Evolutionary conservation across 495 filamentous ascomycete genomes (phyloP).

Genomic region (Aspergillus ostianus): DNA sequence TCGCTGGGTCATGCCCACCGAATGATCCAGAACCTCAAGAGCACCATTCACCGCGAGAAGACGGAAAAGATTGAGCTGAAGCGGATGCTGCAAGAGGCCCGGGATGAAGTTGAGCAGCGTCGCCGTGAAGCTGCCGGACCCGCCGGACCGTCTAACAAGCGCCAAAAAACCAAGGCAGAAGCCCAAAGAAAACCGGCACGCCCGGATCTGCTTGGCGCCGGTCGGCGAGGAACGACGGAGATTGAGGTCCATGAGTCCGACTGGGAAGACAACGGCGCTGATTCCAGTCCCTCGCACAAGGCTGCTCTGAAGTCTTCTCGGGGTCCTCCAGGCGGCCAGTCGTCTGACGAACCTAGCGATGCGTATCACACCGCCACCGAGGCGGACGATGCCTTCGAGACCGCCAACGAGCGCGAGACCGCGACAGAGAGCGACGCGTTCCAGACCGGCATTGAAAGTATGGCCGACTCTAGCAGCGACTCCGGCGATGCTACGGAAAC

Average conservation of each 20-base stretch:
- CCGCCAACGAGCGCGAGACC: slow-evolving; percentile 73
- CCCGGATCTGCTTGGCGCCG: slow-evolving; percentile 71
- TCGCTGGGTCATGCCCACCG: slow-evolving; percentile 91
- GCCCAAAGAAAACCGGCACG: slow-evolving; percentile 72
- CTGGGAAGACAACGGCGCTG: slow-evolving; percentile 80
- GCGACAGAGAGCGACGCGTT: slow-evolving; percentile 86
- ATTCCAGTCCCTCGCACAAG: slow-evolving; percentile 48
- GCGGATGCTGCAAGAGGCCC: slow-evolving; percentile 91
- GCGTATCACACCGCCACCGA: slow-evolving; percentile 86
- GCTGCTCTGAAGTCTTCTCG: slow-evolving; percentile 20
- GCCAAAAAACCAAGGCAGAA: slow-evolving; percentile 67
- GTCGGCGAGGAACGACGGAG: slow-evolving; percentile 73
- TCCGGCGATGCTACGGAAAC: slow-evolving; percentile 82
- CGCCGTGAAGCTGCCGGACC: slow-evolving; percentile 57
- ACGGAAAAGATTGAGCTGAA: slow-evolving; percentile 95
- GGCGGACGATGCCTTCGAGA: slow-evolving; percentile 80
- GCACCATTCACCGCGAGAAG: slow-evolving; percentile 94
- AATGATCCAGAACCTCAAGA: slow-evolving; percentile 92
- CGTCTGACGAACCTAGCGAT: slow-evolving; percentile 53
- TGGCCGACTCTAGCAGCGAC: slow-evolving; percentile 71
- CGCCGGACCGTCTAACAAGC: slow-evolving; percentile 51
- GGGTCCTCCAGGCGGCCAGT: slow-evolving; percentile 22
- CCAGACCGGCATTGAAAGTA: slow-evolving; percentile 82
- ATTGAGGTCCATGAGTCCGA: slow-evolving; percentile 71
- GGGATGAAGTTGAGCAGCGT: slow-evolving; percentile 84